Evolutionary conservation across 1,139 yeast species (phyloP), one percentile per base, ranked within the genome.

Genomic region (Scheffersomyces lignicola): DNA sequence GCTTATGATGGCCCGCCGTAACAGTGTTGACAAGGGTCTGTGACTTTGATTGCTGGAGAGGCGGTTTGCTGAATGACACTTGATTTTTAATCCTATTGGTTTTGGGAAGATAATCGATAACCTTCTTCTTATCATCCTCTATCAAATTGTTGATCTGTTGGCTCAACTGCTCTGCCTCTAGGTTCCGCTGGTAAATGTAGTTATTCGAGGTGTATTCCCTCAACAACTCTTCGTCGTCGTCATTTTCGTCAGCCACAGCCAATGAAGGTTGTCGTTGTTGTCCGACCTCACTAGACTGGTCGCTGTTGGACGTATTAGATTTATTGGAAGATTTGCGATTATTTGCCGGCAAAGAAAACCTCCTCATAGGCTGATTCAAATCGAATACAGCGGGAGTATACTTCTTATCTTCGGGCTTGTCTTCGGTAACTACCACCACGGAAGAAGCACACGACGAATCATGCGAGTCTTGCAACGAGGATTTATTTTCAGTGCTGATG

Each of bases 371-470:
- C 35, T 60, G 60, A 25, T 59, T 52, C n/a, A 69, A 48, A 40
- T 69, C 75, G 43, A 64, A 67, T 7, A 49, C 53, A 2, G 76
- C 76, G 0, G 76, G 76, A n/a, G 49, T 48, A 42, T 69, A 69
- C 18, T 47, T 39, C 3, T 37, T 37, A 11, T 38, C 29, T 20
- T 20, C 23, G n/a, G 7, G n/a, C n/a, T 14, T 14, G 11, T 6
- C 20, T 7, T 14, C 18, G 6, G 5, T 11, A 20, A 20, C 23
- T 20, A 20, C 23, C 23, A 20, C n/a, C n/a, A 20, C 23, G 8
- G 23, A 20, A 8, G 23, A 20, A 17, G 35, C 25, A 7, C 18
- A 27, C 7, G 32, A 31, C 7, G 20, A 32, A 7, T 20, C 31
- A 8, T 14, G 10, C 3, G 27, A 11, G 9, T 26, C 31, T 4